Conservation (phyloP, 2,329 filamentous ascomycete species). For the Aspergillus persii region DNA sequence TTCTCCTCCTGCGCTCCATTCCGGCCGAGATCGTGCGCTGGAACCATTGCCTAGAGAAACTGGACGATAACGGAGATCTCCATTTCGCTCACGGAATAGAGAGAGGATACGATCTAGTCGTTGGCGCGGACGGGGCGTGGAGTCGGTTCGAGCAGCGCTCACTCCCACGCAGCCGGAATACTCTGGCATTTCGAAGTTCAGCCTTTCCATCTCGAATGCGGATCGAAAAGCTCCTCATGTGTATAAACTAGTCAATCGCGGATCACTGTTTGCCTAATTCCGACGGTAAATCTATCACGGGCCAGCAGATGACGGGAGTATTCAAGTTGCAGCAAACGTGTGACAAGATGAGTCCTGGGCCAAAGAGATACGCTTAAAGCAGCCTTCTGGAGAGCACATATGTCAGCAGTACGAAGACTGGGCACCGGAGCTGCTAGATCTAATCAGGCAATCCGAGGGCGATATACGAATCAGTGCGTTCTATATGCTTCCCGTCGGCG, state of each 20-base stretch:
- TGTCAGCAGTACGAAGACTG: neutral
- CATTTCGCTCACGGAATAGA: slow-evolving; percentile 4
- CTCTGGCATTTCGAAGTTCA: slow-evolving; percentile 9
- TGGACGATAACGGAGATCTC: neutral
- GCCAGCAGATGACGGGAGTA: neutral
- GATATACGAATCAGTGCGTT: neutral
- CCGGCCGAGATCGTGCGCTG: neutral
- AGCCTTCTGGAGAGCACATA: neutral
- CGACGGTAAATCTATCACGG: neutral
- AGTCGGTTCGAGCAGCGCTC: slow-evolving; percentile 21
- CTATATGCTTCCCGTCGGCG: slow-evolving; percentile 22
- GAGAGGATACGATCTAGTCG: slow-evolving; percentile 21
- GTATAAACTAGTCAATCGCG: neutral
- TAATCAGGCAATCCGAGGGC: neutral
- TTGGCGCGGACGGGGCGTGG: slow-evolving; percentile 33
- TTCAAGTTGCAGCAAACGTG: neutral
- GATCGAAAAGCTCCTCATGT: neutral
- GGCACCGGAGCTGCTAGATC: neutral
- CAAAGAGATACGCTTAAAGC: neutral
- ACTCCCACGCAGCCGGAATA: slow-evolving; percentile 22
- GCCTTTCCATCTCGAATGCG: neutral
- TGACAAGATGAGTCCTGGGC: neutral
- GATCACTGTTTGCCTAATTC: neutral
- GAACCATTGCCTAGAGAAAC: neutral
- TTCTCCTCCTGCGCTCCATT: neutral